Evolutionary conservation across 768 basidiomycete genomes (phyloP), one percentile per base, ranked within the genome.

Genomic region (Suillus subaureus): DNA sequence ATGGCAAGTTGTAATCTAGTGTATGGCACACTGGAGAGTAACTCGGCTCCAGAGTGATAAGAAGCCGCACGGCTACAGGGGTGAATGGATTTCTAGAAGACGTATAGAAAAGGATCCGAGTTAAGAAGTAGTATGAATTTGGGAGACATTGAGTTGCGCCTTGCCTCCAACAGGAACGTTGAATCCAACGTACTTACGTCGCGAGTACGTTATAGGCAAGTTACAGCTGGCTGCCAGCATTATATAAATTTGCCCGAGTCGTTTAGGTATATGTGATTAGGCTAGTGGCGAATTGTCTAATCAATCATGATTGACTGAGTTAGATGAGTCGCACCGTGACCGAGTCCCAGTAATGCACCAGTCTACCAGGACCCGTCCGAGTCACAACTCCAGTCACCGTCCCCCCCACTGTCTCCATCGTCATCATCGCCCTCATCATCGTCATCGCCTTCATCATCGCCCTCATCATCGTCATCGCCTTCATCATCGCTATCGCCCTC

Each of bases 1-100:
- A 89, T 88, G 61, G 3, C 13, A n/a, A n/a, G 33, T 1, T 35
- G 33, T 13, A 13, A 55, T 12, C 6, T 55, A 26, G 47, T 26
- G 40, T n/a, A 6, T 26, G 47, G 12, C 13, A 23, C 45, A 54
- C n/a, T 28, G 23, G 26, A 28, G 12, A 15, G 28, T 52, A 31
- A 52, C 18, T 52, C 28, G 18, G 51, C 8, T 16, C 16, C 28
- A 28, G 9, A 55, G 54, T 33, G 2, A 11, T 54, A 54, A 21
- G 31, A 16, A 18, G 31, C 54, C n/a, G 21, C 21, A 52, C 2
- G 26, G 28, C 33, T 33, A 33, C 33, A 33, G 33, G 33, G 6
- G 8, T 52, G 28, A 28, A 31, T 52, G 28, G 6, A 6, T 33
- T 33, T 33, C 33, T 33, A 6, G 51, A 52, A 60, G 16, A 39